Evolutionary conservation across 208 protist genomes (phyloP), one percentile per base, ranked within the genome.

Genomic region (Crithidia sp.): DNA sequence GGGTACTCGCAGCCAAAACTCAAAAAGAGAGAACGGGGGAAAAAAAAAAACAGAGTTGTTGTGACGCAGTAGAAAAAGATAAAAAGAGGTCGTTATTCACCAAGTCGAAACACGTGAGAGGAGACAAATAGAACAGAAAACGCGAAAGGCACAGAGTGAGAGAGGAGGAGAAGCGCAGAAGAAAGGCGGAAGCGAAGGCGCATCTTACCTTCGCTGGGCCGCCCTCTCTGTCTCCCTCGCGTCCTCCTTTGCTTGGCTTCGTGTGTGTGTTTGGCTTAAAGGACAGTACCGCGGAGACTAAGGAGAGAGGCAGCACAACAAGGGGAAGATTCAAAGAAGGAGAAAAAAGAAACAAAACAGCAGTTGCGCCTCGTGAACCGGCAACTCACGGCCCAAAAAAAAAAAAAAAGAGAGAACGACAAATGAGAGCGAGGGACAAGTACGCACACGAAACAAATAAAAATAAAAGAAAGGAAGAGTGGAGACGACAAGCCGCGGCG

Each of bases 101-200:
- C 28, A 28, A 28, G 28, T 28, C 19, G 57, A 65, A 65, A 65
- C 43, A 52, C 59, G 28, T 28, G 28, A 65, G 4, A 12, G 57
- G 57, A 43, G 28, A 40, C 28, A 62, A 39, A 44, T 1, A 36
- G 67, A 71, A 56, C 45, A 72, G 76, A 72, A 17, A 37, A 54
- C 2, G 16, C 12, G 50, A 14, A 49, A 0, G 58, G 40, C 13
- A 37, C 54, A 71, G 40, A 52, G 10, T 60, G 55, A 74, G 63
- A 77, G 62, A 67, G 43, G n/a, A 65, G 39, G 9, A 47, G 44
- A 75, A 60, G 7, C 5, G 19, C 5, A 65, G n/a, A 56, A 58
- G 40, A 56, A 54, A 64, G 6, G 4, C 28, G 36, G 41, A 54
- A 53, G 60, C 28, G 41, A 36, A 28, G 28, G 28, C 28, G 28